A percentile compares a stretch with the other conserved stretches of the same genome.
These are phyloP conservation scores for Secale cereale DNA, from an alignment of 176 grass and related monocot genomes.

Conservation along the genomic window DNA sequence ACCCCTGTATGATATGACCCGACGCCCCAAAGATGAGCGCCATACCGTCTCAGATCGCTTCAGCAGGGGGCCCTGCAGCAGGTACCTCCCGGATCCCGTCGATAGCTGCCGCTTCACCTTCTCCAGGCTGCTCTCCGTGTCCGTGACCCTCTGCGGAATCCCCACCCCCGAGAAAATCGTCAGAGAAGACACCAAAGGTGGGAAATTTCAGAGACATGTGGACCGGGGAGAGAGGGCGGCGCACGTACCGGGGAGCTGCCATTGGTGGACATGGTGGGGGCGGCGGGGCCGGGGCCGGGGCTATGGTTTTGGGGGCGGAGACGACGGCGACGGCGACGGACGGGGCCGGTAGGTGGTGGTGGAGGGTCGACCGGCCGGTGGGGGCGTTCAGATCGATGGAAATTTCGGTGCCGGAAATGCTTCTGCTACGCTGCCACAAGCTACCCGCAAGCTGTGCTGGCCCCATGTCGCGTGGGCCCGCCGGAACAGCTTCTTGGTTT, in stretches of 20 bases:
- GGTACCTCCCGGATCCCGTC: constrained; percentile 76
- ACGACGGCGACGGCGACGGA: not conserved
- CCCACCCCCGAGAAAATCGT: not conserved
- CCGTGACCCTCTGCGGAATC: constrained; percentile 40
- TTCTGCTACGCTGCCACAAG: constrained; percentile 13
- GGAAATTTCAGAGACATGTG: not conserved
- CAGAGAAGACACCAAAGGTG: not conserved
- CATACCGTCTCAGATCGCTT: constrained; percentile 99
- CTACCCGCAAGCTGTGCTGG: constrained; percentile 29
- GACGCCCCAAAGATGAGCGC: not conserved
- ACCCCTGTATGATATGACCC: not conserved
- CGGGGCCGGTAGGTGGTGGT: constrained; percentile 13
- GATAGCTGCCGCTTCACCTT: constrained; percentile 96
- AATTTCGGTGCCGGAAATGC: constrained; percentile 24
- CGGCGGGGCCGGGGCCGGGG: not conserved
- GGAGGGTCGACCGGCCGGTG: constrained; percentile 30
- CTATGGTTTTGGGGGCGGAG: constrained; percentile 27
- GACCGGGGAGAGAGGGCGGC: not conserved
- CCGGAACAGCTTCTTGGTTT: not conserved
- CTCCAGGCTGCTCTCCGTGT: constrained; percentile 73
- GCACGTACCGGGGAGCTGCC: constrained; percentile 57
- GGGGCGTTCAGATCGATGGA: constrained; percentile 45
- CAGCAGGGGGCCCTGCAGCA: constrained; percentile 83
- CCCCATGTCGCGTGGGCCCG: constrained; percentile 37
- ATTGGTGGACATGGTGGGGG: constrained; percentile 54